A percentile compares a stretch with the other conserved stretches of the same genome.
phyloP scores from a whole-genome alignment of 768 basidiomycete genomes.

The Melanogaster broomeanus region DNA sequence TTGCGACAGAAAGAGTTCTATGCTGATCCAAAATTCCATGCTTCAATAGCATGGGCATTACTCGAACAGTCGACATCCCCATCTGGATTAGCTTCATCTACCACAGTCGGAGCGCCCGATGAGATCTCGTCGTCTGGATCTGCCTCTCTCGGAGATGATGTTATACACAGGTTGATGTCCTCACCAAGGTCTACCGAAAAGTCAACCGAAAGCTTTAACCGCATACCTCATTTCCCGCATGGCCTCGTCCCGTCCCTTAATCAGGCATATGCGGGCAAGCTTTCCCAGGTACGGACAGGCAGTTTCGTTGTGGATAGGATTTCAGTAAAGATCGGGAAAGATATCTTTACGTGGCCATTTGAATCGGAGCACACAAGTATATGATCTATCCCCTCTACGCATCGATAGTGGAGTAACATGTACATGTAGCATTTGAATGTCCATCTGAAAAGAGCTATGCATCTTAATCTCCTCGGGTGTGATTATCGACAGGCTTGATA shows the following conservation, averaged over 20 bases:
- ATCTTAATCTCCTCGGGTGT: not conserved
- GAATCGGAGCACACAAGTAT: conserved; percentile 11
- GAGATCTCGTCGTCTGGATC: conserved; percentile 1
- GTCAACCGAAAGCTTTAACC: conserved; percentile 36
- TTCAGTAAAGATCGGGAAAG: conserved; percentile 72
- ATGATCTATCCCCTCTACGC: conserved; percentile 8
- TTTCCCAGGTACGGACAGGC: conserved; percentile 46
- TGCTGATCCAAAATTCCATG: conserved; percentile 77
- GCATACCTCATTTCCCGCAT: conserved; percentile 53
- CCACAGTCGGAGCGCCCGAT: not conserved
- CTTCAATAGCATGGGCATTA: conserved; percentile 87
- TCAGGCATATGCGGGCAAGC: conserved; percentile 39
- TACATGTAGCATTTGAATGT: too few relatives aligned
- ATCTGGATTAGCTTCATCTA: conserved; percentile 4
- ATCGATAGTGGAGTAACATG: too few relatives aligned
- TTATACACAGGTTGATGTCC: not conserved
- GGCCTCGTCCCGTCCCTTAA: conserved; percentile 53
- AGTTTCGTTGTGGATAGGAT: conserved; percentile 55
- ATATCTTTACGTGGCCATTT: conserved; percentile 51
- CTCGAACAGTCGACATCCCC: conserved; percentile 38
- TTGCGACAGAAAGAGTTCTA: conserved; percentile 84
- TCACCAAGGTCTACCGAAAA: conserved; percentile 7
- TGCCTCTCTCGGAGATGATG: conserved; percentile 1
- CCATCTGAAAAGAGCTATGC: too few relatives aligned
- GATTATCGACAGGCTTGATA: conserved; percentile 36